Evolutionary conservation across 176 grass and related monocot species (phyloP).

Genomic region (Triticum monococcum): DNA sequence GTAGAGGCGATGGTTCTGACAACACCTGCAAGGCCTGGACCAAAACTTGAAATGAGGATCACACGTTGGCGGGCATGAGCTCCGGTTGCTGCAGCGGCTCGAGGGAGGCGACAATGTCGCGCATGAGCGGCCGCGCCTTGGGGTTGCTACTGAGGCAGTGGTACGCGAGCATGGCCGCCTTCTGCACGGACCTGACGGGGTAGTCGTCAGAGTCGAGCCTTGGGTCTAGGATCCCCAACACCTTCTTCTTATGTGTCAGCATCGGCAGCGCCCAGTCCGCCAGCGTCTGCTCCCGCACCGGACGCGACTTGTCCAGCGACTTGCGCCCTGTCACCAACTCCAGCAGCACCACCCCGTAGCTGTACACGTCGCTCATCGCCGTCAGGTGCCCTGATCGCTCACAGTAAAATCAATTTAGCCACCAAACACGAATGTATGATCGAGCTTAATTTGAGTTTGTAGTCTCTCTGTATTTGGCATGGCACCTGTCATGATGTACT

Average conservation of each 20-base stretch:
- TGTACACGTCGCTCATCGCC: constrained; percentile 85
- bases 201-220: constrained; percentile 46
- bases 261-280: constrained; percentile 69
- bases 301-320: constrained; percentile 65
- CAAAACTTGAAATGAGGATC: neutral
- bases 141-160: constrained; percentile 72
- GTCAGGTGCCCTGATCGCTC: constrained; percentile 64
- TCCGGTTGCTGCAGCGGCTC: constrained; percentile 60
- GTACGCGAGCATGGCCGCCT: constrained; percentile 73
- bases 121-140: constrained; percentile 80
- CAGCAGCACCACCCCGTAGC: constrained; percentile 82
- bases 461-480: neutral
- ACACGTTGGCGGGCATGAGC: neutral
- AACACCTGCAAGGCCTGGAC: neutral
- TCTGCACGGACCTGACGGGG: constrained; percentile 57
- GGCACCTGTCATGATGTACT: constrained; percentile 79
- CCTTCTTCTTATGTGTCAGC: constrained; percentile 40
- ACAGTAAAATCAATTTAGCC: too few relatives aligned
- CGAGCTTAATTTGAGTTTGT: too few relatives aligned
- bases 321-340: constrained; percentile 66
- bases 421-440: too few relatives aligned
- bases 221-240: constrained; percentile 48
- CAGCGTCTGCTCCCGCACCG: constrained; percentile 68
- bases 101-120: constrained; percentile 63
- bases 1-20: neutral